These are phyloP conservation scores for Limonium bicolor DNA, from an alignment of 148 eudicot species.

Conservation along the genomic window DNA sequence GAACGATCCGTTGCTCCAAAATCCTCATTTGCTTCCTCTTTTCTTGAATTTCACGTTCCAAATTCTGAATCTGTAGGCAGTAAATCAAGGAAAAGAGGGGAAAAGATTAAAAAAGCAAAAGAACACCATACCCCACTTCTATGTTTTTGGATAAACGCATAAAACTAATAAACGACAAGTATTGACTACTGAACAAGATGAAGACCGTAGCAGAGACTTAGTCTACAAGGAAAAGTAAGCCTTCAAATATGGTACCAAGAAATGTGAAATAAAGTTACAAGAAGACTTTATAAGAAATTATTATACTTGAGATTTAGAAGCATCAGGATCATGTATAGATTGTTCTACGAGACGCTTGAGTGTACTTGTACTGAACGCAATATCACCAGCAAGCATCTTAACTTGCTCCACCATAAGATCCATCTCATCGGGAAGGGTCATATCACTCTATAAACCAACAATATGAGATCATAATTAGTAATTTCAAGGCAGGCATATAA, in stretches of 20 bases:
- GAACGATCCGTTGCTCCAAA: slow-evolving; percentile 72
- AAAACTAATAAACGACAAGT: no score
- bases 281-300: slow-evolving; percentile 3
- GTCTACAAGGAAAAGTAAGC: no score
- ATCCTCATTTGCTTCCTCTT: slow-evolving; percentile 78
- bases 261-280: not conserved
- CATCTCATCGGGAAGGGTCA: slow-evolving; percentile 71
- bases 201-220: no score
- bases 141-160: no score
- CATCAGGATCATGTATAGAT: slow-evolving; percentile 67
- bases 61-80: slow-evolving; percentile 50
- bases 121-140: no score
- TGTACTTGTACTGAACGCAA: slow-evolving; percentile 90
- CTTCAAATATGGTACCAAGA: no score
- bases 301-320: slow-evolving; percentile 60
- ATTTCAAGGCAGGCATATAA: no score
- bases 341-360: slow-evolving; percentile 90
- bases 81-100: not conserved
- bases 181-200: no score
- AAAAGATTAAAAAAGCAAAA: not conserved
- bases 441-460: slow-evolving; percentile 73
- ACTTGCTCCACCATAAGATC: slow-evolving; percentile 96
- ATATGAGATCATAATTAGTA: no score
- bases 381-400: slow-evolving; percentile 98
- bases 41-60: slow-evolving; percentile 80